Percentiles rank a stretch among this genome's conserved stretches.
Evolutionary conservation across 2,329 filamentous ascomycete species (phyloP).

Genomic region (Neoascochyta sp.): DNA sequence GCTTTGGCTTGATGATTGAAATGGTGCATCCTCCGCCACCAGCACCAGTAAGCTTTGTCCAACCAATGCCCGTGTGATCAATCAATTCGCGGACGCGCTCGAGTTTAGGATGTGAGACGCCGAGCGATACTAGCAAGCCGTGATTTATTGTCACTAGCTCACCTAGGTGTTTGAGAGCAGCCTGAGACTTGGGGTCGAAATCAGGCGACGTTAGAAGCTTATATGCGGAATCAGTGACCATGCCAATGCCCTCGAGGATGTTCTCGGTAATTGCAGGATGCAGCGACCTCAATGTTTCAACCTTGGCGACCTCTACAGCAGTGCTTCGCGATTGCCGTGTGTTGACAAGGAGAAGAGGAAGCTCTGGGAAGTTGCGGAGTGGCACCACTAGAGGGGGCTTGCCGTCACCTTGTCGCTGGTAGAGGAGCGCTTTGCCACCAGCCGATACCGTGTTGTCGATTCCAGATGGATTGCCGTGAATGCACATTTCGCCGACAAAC

Average conservation of each 20-base stretch:
- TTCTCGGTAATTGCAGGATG: constrained; percentile 75
- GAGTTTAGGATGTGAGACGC: constrained; percentile 89
- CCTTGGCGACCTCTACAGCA: constrained; percentile 79
- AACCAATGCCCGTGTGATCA: constrained; percentile 84
- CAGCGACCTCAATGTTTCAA: constrained; percentile 64
- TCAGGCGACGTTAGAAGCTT: constrained; percentile 55
- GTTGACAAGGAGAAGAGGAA: constrained; percentile 85
- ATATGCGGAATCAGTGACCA: constrained; percentile 60
- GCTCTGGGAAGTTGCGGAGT: constrained; percentile 83
- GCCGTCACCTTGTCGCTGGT: constrained; percentile 73
- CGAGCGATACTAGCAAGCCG: constrained; percentile 82
- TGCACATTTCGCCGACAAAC: constrained; percentile 94
- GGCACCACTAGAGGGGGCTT: constrained; percentile 73
- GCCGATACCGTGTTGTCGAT: constrained; percentile 96
- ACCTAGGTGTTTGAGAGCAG: constrained; percentile 69
- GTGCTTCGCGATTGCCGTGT: constrained; percentile 87
- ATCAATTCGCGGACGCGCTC: constrained; percentile 83
- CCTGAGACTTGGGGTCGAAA: constrained; percentile 63
- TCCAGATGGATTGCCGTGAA: constrained; percentile 93
- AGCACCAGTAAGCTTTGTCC: constrained; percentile 95
- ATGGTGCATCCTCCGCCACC: constrained; percentile 96
- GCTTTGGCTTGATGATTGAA: constrained; percentile 71
- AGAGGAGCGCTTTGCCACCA: constrained; percentile 90
- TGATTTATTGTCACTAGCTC: constrained; percentile 93
- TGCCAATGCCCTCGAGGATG: constrained; percentile 83